Evolutionary conservation across 176 grass and related monocot species (phyloP).

Genomic region (Urochloa ruziziensis): DNA sequence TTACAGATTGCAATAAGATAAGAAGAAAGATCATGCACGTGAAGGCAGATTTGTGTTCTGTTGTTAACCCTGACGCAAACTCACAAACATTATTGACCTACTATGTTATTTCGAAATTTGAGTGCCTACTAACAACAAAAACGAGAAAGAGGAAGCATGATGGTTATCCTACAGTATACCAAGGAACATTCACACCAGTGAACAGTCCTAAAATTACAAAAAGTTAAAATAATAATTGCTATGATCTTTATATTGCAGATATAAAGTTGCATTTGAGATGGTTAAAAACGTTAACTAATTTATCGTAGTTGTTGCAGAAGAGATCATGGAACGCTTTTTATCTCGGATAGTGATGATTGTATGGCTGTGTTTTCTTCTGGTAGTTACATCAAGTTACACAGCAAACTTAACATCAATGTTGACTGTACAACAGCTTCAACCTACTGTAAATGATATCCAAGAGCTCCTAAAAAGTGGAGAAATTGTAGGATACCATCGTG

Average conservation of each 20-base stretch:
- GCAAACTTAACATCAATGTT: conserved; percentile 57
- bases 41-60: not conserved
- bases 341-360: conserved; percentile 51
- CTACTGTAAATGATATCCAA: conserved; percentile 35
- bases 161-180: not conserved
- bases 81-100: not conserved
- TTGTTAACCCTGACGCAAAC: not conserved
- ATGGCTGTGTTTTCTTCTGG: conserved; percentile 51
- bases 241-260: not conserved
- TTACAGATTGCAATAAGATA: not conserved
- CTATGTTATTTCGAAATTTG: not conserved
- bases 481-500: conserved; percentile 35
- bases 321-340: conserved; percentile 13
- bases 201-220: not conserved
- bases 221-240: not conserved
- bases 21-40: not conserved
- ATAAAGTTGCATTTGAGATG: not conserved
- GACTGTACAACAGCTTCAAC: conserved; percentile 47
- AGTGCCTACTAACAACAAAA: not conserved
- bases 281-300: not conserved
- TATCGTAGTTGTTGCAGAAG: conserved; percentile 13
- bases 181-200: not conserved
- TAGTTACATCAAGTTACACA: conserved; percentile 61
- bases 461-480: conserved; percentile 47
- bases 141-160: not conserved